A percentile compares a stretch with the other conserved stretches of the same genome.
Conservation (phyloP, 2,329 filamentous ascomycete genomes). For the Tolypocladium cylindrosporum region DNA sequence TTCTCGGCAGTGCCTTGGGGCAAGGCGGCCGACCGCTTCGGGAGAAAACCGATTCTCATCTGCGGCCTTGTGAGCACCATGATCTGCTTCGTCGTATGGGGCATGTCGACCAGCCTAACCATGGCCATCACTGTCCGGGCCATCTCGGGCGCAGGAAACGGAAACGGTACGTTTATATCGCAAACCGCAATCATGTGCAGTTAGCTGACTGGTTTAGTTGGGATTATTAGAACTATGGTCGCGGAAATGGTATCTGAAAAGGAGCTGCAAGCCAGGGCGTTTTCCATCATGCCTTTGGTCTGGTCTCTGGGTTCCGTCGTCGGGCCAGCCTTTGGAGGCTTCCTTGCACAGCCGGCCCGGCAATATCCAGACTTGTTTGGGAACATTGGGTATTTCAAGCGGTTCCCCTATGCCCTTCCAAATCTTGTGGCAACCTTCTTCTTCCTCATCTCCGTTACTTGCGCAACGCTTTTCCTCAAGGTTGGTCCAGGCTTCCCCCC, state of each 20-base stretch:
- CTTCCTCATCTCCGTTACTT: conserved; percentile 67
- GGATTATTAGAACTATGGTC: conserved; percentile 85
- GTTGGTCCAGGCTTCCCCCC: conserved; percentile 21
- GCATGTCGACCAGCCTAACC: conserved; percentile 65
- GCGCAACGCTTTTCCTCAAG: conserved; percentile 68
- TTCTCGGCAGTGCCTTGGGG: conserved; percentile 67
- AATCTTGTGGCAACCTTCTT: conserved; percentile 70
- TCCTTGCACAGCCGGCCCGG: conserved; percentile 70
- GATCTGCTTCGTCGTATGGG: conserved; percentile 71
- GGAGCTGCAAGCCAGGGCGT: conserved; percentile 78
- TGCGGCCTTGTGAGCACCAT: conserved; percentile 68
- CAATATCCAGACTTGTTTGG: conserved; percentile 66
- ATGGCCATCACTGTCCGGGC: conserved; percentile 74
- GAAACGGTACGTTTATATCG: conserved; percentile 50
- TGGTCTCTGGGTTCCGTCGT: conserved; percentile 85
- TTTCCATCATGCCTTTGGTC: conserved; percentile 84
- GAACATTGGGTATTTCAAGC: conserved; percentile 54
- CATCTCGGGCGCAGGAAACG: conserved; percentile 75
- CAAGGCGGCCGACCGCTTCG: conserved; percentile 64
- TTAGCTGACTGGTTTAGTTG: conserved; percentile 37
- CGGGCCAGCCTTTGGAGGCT: conserved; percentile 78
- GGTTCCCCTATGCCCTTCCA: conserved; percentile 74
- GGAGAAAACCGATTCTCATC: conserved; percentile 75
- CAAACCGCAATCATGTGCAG: neutral
- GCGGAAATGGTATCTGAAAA: conserved; percentile 86